Evolutionary conservation across 2,329 filamentous ascomycete genomes (phyloP).

Genomic region (Neofusicoccum sp.): DNA sequence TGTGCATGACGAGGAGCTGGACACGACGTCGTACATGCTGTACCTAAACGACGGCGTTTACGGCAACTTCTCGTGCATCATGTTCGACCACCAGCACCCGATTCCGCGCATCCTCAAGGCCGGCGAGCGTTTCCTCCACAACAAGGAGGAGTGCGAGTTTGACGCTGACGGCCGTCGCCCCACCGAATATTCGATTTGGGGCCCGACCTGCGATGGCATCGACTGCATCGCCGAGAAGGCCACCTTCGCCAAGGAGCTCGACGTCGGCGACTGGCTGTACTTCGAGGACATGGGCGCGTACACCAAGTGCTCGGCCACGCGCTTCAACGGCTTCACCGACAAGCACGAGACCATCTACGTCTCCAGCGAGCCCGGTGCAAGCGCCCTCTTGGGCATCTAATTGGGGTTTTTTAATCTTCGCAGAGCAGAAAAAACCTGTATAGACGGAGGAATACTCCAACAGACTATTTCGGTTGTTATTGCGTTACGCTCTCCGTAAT

Average conservation of each 20-base stretch:
- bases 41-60: slow-evolving; percentile 98
- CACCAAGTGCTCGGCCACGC: slow-evolving; percentile 95
- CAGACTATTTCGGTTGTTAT: background rate
- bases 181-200: slow-evolving; percentile 94
- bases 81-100: slow-evolving; percentile 97
- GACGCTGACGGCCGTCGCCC: slow-evolving; percentile 24
- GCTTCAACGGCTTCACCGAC: slow-evolving; percentile 96
- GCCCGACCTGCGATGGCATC: slow-evolving; percentile 96
- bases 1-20: slow-evolving; percentile 69
- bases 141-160: slow-evolving; percentile 26
- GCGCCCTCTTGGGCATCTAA: slow-evolving; percentile 61
- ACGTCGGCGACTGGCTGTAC: slow-evolving; percentile 97
- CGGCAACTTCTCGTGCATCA: slow-evolving; percentile 98
- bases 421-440: background rate
- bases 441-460: slow-evolving; percentile 2
- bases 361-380: slow-evolving; percentile 87
- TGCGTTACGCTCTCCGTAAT: background rate
- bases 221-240: slow-evolving; percentile 88
- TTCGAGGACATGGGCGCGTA: slow-evolving; percentile 99
- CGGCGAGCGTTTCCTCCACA: slow-evolving; percentile 60
- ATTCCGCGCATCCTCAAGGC: slow-evolving; percentile 77
- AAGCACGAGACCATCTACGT: slow-evolving; percentile 92
- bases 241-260: slow-evolving; percentile 73
- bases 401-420: background rate
- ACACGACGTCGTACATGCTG: slow-evolving; percentile 83